phyloP scores from a whole-genome alignment of 2,329 filamentous ascomycete species.

The Verticillium klebahnii region DNA sequence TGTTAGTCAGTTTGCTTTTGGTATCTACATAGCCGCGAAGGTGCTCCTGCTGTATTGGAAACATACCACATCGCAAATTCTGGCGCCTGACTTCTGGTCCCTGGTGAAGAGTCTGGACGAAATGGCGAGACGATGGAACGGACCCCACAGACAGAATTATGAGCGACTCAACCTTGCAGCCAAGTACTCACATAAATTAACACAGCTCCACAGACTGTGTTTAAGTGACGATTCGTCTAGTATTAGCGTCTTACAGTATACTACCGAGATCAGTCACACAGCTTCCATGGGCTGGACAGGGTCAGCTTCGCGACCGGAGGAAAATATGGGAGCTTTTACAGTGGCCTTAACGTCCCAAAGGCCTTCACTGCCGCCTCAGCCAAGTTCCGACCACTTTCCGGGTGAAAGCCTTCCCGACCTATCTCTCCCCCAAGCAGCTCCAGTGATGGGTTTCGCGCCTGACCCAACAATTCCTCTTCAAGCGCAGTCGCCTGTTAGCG shows the following conservation, averaged over 20 bases:
- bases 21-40: constrained; percentile 33
- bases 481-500: background rate
- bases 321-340: background rate
- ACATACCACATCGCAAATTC: constrained; percentile 13
- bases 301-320: background rate
- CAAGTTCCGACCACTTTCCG: background rate
- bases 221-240: constrained; percentile 2
- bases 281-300: background rate
- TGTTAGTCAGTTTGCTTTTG: constrained; percentile 35
- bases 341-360: background rate
- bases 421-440: background rate
- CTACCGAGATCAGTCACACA: constrained; percentile 7
- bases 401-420: background rate
- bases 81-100: constrained; percentile 18
- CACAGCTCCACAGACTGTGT: constrained; percentile 7
- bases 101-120: constrained; percentile 14
- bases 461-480: background rate
- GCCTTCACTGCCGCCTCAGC: background rate
- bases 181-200: constrained; percentile 10
- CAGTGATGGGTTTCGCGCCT: background rate
- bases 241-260: constrained; percentile 8
- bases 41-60: constrained; percentile 29
- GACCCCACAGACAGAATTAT: background rate
- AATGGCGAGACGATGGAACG: constrained; percentile 16
- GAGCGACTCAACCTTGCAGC: constrained; percentile 5